Evolutionary conservation across 2,329 filamentous ascomycete species (phyloP).

Genomic region (Mycosphaerella sp.): DNA sequence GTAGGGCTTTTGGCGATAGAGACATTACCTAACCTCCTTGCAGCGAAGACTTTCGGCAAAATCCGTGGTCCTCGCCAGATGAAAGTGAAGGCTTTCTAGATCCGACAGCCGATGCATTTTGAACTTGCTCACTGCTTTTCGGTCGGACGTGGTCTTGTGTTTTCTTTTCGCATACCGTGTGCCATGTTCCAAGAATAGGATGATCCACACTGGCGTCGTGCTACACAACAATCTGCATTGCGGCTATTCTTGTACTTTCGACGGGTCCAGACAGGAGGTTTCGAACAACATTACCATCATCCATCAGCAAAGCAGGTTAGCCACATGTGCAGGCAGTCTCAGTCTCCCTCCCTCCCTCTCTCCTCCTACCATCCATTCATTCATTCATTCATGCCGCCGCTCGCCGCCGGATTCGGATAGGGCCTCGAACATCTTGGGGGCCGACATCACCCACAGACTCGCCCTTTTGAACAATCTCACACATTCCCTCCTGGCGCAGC

Average conservation of each 20-base stretch:
- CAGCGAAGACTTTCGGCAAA: conserved; percentile 36
- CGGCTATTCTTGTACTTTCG: not conserved
- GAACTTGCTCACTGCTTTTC: not conserved
- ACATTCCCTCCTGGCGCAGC: conserved; percentile 36
- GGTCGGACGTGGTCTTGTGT: not conserved
- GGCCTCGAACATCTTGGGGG: conserved; percentile 40
- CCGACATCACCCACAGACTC: conserved; percentile 32
- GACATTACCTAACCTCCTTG: conserved; percentile 48
- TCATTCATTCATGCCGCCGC: not conserved
- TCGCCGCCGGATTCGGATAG: conserved; percentile 40
- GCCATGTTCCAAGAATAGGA: not conserved
- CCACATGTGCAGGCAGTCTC: not conserved
- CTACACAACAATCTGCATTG: not conserved
- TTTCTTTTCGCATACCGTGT: not conserved
- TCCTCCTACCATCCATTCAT: no score
- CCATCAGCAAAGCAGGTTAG: not conserved
- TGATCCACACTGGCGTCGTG: no score
- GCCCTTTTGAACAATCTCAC: conserved; percentile 47
- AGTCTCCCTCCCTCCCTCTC: not conserved
- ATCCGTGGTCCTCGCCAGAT: not conserved
- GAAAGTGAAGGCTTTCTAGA: conserved; percentile 9
- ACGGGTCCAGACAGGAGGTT: not conserved
- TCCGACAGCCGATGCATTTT: conserved; percentile 15
- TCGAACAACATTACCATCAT: not conserved
- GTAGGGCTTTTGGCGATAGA: conserved; percentile 22